Base-by-base conservation (phyloP, 805 yeast genomes). In the Yarrowia keelungensis region DNA sequence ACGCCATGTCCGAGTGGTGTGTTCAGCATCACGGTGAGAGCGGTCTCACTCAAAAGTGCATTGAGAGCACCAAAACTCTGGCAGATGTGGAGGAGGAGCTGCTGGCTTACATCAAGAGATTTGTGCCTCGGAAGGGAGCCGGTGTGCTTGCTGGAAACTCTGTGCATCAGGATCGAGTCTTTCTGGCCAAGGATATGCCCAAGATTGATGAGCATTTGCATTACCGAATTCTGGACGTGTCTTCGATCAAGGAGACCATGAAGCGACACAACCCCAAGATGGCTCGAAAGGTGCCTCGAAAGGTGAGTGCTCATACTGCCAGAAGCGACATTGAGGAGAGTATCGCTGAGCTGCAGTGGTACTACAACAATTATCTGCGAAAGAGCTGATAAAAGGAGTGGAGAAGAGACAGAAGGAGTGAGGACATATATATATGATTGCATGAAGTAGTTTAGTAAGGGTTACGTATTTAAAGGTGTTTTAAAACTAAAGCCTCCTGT, bases 121-220 rank as follows among this genome's bases (percentile, higher is more conserved):
- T 82, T 72, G 82, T 90, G 10, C 85, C 85, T 3, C 80, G 80
- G 15, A 79, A 81, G 11, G 81, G 86, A 2, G 79, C 81, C 19
- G 98, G 92, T 1, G 79, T 95, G 0, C 78, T 95, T 68, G 97
- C 97, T 0, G 99, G 99, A 1, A 95, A 94, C 73, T 85, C 97
- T 0, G 88, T 95, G 19, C 98, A 95, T 77, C 88, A 91, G 88
- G 99, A 95, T 77, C 85, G 92, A 69, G 82, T 89, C 64, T 95
- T 94, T 78, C 84, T 95, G 89, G 80, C 86, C 76, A 83, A 85
- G 67, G 97, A 94, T 74, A 87, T 95, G 80, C 98, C 98, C 0
- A 77, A 83, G 59, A 88, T 91, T 8, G 61, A 75, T 16, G 83
- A 84, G 22, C 84, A 80, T 71, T 74, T 87, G 53, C 87, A 85